Evolutionary conservation across 805 yeast species (phyloP), one percentile per base, ranked within the genome.

Genomic region (Citeromyces matritensis): DNA sequence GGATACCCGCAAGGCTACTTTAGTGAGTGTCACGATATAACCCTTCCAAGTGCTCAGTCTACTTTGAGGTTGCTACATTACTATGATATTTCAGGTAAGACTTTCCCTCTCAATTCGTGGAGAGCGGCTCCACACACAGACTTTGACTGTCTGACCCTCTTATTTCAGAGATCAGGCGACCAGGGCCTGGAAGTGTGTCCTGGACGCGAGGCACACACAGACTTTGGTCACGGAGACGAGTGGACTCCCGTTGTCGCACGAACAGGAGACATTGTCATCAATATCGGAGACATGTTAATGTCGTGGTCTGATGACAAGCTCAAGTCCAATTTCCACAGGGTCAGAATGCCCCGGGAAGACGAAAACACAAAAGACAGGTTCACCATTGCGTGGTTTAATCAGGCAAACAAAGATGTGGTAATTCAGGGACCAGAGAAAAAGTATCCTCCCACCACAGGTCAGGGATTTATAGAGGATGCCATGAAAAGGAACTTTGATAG

Each of bases 251-350:
- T 51, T 24, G 52, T 48, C 15, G 44, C 57, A 6, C 35, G 19
- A 3, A 49, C 55, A 4, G 57, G 58, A 7, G 53, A 51, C 8
- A 50, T 55, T 30, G 57, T 53, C 13, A 47, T 53, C 27, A 53
- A 54, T 30, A 53, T 55, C 29, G 58, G 60, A 8, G 58, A 55
- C 35, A 52, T 53, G 58, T 36, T 55, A 29, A 55, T 55, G 60
- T 49, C 57, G 14, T 54, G 58, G 58, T 43, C 51, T 3, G 58
- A 54, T 34, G 58, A 49, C 31, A 34, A 34, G 11, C 37, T 49
- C 31, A 53, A 53, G 35, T 50, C 55, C 4, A 54, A 49, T 33
- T 54, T 50, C 36, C 58, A 52, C 37, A 44, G 59, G 30, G 60
- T 54, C 11, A 39, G 56, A 35, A 37, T 45, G 3, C 53, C 57